These are phyloP conservation scores for Podospora comata DNA, from an alignment of 495 filamentous ascomycete genomes.

Conservation along the genomic window DNA sequence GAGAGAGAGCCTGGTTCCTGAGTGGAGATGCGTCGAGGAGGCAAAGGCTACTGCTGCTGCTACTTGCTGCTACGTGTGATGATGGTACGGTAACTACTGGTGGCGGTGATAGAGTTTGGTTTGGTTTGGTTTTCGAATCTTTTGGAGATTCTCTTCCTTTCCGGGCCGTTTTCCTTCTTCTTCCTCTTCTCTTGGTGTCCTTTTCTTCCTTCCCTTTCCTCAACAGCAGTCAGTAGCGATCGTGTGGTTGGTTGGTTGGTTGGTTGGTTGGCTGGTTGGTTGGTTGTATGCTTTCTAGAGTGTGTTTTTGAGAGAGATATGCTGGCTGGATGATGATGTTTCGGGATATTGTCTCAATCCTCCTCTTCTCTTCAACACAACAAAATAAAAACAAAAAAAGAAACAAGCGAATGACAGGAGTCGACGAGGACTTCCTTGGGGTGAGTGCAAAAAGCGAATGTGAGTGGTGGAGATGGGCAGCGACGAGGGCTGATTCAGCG, in stretches of 20 bases:
- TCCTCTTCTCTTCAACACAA: constrained; percentile 19
- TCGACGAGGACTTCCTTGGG: constrained; percentile 60
- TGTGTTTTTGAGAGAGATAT: constrained; percentile 6
- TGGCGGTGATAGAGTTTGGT: neutral
- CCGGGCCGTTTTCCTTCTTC: constrained; percentile 18
- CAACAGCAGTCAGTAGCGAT: constrained; percentile 37
- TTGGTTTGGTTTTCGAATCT: neutral
- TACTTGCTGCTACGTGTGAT: constrained; percentile 2
- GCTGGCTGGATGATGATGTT: constrained; percentile 4
- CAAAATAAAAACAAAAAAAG: constrained; percentile 37
- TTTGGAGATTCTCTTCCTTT: constrained; percentile 12
- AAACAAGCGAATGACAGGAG: constrained; percentile 62
- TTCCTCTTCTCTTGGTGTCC: constrained; percentile 17
- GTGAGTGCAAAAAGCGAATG: constrained; percentile 48
- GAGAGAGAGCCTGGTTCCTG: constrained; percentile 2
- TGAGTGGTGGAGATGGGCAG: constrained; percentile 42
- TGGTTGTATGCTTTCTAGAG: neutral
- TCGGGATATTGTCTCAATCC: constrained; percentile 14
- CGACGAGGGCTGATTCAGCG: constrained; percentile 36
- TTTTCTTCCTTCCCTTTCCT: constrained; percentile 14
- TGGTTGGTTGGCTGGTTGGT: too few relatives aligned
- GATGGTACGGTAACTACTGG: neutral
- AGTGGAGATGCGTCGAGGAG: neutral
- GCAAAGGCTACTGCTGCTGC: neutral
- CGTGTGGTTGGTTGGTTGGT: constrained; percentile 19